phyloP scores from a whole-genome alignment of 2,329 filamentous ascomycete species.

The Alternaria solani region DNA sequence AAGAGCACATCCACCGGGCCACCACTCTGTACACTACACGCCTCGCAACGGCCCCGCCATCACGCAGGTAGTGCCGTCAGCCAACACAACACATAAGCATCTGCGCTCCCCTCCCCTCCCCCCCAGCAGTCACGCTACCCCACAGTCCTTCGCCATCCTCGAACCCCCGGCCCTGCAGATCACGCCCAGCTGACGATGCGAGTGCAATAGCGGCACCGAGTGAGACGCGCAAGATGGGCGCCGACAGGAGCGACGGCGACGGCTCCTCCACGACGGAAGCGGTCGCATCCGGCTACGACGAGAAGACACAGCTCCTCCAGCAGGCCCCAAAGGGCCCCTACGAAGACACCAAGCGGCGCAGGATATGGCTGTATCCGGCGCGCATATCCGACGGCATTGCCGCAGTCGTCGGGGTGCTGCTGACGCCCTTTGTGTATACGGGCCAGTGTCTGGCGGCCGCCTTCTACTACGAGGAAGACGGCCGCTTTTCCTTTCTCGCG shows the following conservation, averaged over 20 bases:
- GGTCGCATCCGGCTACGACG: slow-evolving; percentile 58
- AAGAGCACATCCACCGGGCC: slow-evolving; percentile 3
- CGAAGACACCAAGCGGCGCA: slow-evolving; percentile 47
- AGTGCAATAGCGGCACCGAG: slow-evolving; percentile 40
- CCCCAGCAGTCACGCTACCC: slow-evolving; percentile 12
- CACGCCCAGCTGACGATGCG: slow-evolving; percentile 45
- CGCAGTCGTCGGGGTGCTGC: slow-evolving; percentile 77
- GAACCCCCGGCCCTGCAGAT: slow-evolving; percentile 34
- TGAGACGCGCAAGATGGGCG: slow-evolving; percentile 45
- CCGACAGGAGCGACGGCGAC: slow-evolving; percentile 27
- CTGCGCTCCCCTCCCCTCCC: not conserved
- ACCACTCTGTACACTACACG: not conserved
- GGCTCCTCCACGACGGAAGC: slow-evolving; percentile 38
- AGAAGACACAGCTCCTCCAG: slow-evolving; percentile 74
- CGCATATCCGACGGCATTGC: slow-evolving; percentile 76
- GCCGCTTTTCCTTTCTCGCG: slow-evolving; percentile 78
- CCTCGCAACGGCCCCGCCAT: not conserved
- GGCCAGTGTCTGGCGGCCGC: slow-evolving; percentile 83
- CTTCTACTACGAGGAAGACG: slow-evolving; percentile 83
- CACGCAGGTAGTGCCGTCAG: slow-evolving; percentile 1
- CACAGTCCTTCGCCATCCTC: slow-evolving; percentile 52
- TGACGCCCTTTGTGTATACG: slow-evolving; percentile 80
- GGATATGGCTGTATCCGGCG: slow-evolving; percentile 66
- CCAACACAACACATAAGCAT: slow-evolving; percentile 2
- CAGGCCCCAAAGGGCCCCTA: slow-evolving; percentile 36